Evolutionary conservation across 495 filamentous ascomycete species (phyloP).

Genomic region (Annulohypoxylon moriforme): DNA sequence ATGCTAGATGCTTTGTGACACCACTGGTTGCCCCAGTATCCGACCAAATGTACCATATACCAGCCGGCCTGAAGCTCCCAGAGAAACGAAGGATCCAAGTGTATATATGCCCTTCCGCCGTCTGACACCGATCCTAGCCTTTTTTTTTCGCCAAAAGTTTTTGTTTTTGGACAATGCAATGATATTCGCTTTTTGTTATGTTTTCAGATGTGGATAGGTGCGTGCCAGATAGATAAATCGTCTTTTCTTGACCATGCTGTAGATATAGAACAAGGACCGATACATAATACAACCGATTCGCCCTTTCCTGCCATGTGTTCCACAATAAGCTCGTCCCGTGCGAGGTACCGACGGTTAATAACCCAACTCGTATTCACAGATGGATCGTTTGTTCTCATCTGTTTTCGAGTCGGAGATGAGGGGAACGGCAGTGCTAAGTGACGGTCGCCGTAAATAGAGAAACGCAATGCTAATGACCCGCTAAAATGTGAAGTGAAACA

Average conservation of each 20-base stretch:
- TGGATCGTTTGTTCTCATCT: slow-evolving; percentile 2
- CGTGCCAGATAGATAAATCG: slow-evolving; percentile 23
- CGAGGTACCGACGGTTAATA: slow-evolving; percentile 1
- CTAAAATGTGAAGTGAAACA: slow-evolving; percentile 37
- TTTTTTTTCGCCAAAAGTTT: slow-evolving; percentile 32
- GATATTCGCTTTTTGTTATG: slow-evolving; percentile 41
- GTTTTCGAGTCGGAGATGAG: slow-evolving; percentile 22
- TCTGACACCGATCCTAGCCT: slow-evolving; percentile 30
- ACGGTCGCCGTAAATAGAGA: slow-evolving; percentile 26
- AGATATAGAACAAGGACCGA: slow-evolving; percentile 36
- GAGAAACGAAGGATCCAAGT: slow-evolving; percentile 43
- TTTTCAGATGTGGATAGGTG: slow-evolving; percentile 23
- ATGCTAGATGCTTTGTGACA: slow-evolving; percentile 44
- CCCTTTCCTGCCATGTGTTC: slow-evolving; percentile 21
- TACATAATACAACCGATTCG: slow-evolving; percentile 37
- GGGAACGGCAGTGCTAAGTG: slow-evolving; percentile 18
- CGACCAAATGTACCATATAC: slow-evolving; percentile 43
- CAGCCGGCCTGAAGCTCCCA: slow-evolving; percentile 42
- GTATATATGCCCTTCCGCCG: slow-evolving; percentile 37
- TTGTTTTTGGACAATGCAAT: slow-evolving; percentile 38
- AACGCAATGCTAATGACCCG: slow-evolving; percentile 42
- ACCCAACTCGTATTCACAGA: slow-evolving; percentile 13
- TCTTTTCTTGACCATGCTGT: slow-evolving; percentile 43
- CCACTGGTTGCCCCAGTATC: slow-evolving; percentile 39
- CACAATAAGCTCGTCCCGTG: slow-evolving; percentile 15